These are phyloP conservation scores for Metrosideros polymorpha DNA, from an alignment of 441 rosid species.

Conservation along the genomic window DNA sequence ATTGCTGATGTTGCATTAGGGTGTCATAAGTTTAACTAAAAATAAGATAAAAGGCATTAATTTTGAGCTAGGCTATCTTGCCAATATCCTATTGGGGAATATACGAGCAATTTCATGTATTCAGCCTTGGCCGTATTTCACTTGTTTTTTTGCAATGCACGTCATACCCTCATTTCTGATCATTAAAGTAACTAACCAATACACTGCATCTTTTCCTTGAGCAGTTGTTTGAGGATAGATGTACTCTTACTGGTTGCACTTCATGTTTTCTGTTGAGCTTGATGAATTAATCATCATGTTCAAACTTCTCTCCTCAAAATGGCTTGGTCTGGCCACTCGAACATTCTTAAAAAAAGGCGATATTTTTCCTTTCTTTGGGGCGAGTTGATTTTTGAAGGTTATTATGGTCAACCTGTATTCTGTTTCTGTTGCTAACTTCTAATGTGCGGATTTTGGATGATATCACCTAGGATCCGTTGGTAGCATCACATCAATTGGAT, in stretches of 20 bases:
- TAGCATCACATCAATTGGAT: background rate
- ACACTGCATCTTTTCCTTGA: background rate
- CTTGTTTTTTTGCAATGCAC: background rate
- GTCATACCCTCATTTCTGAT: background rate
- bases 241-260: background rate
- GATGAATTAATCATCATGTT: background rate
- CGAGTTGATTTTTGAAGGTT: background rate
- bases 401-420: background rate
- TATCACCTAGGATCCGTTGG: background rate
- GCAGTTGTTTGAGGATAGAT: background rate
- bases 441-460: background rate
- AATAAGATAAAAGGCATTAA: background rate
- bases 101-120: background rate
- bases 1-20: background rate
- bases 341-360: background rate
- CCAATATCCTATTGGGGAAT: background rate
- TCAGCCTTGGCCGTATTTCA: background rate
- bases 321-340: background rate
- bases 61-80: background rate
- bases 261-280: background rate
- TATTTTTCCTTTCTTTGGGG: background rate
- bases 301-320: background rate
- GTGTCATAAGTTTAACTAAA: background rate
- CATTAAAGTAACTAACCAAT: background rate
- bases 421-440: background rate